Percentiles rank a stretch among this genome's conserved stretches.
Conservation (phyloP, 2,329 filamentous ascomycete genomes). For the Stachybotrys elegans region DNA sequence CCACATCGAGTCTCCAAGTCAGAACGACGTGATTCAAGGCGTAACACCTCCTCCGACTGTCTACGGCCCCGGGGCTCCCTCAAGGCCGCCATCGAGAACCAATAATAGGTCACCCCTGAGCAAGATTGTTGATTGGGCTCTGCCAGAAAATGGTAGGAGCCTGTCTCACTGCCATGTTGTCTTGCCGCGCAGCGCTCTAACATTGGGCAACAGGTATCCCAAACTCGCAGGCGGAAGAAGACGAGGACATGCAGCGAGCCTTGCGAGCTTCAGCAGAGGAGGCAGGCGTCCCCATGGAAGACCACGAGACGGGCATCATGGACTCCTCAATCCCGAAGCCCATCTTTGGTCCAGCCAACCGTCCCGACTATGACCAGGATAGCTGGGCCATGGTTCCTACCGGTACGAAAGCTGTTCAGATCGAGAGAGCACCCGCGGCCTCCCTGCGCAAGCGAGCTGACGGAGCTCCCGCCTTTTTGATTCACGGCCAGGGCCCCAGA, state of each 20-base stretch:
- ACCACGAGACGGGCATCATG: constrained; percentile 48
- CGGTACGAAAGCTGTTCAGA: constrained; percentile 9
- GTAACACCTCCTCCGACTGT: constrained; percentile 34
- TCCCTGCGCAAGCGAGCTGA: constrained; percentile 36
- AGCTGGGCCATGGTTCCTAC: constrained; percentile 56
- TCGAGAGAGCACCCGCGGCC: constrained; percentile 21
- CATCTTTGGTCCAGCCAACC: constrained; percentile 56
- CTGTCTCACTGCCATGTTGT: too few relatives aligned
- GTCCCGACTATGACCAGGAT: constrained; percentile 47
- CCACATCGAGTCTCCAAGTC: constrained; percentile 49
- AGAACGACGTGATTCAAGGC: constrained; percentile 37
- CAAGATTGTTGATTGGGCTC: constrained; percentile 44
- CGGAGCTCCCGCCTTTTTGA: constrained; percentile 47
- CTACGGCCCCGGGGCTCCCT: constrained; percentile 43
- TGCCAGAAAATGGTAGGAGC: constrained; percentile 37
- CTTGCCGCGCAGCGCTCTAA: too few relatives aligned
- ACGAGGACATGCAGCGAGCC: constrained; percentile 52
- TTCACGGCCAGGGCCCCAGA: constrained; percentile 25
- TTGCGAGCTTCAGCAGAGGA: constrained; percentile 51
- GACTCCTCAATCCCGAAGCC: constrained; percentile 32
- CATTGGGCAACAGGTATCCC: constrained; percentile 35
- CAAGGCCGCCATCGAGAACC: constrained; percentile 57
- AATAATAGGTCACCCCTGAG: constrained; percentile 53
- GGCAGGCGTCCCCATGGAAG: constrained; percentile 36
- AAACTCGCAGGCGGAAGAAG: constrained; percentile 37